Evolutionary conservation across 805 yeast genomes (phyloP).

Genomic region (Saccharomycopsis sp.): DNA sequence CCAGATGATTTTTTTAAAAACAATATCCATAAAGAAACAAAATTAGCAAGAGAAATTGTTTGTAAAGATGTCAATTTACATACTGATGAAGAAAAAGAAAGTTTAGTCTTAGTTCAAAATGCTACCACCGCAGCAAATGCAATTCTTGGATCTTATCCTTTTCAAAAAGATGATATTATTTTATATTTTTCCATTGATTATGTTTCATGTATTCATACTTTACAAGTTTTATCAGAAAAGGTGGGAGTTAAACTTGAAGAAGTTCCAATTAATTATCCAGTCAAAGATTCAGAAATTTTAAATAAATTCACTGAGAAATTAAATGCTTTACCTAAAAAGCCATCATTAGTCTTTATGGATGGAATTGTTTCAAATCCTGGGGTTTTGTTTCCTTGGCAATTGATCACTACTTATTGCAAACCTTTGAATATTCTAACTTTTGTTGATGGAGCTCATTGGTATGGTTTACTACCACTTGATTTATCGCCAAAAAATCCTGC

Average conservation of each 20-base stretch:
- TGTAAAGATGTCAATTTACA: slow-evolving; percentile 39
- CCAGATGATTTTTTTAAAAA: slow-evolving; percentile 38
- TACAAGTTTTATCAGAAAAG: slow-evolving; percentile 29
- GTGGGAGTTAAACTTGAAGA: slow-evolving; percentile 21
- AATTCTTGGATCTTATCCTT: slow-evolving; percentile 43
- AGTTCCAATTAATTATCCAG: slow-evolving; percentile 34
- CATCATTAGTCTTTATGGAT: slow-evolving; percentile 42
- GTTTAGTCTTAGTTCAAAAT: slow-evolving; percentile 45
- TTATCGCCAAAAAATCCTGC: too few species aligned
- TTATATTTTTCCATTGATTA: slow-evolving; percentile 41
- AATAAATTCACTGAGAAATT: slow-evolving; percentile 21
- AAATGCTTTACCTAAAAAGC: not conserved
- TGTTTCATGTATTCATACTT: slow-evolving; percentile 43
- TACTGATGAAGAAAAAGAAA: slow-evolving; percentile 30
- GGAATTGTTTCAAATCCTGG: slow-evolving; percentile 59
- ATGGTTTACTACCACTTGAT: slow-evolving; percentile 34
- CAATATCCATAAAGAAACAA: slow-evolving; percentile 24
- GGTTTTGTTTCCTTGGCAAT: slow-evolving; percentile 43
- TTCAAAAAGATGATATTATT: slow-evolving; percentile 40
- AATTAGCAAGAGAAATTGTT: slow-evolving; percentile 27
- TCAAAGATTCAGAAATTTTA: slow-evolving; percentile 32
- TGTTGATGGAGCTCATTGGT: slow-evolving; percentile 66
- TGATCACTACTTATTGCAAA: slow-evolving; percentile 35
- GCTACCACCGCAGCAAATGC: slow-evolving; percentile 54
- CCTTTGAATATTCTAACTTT: slow-evolving; percentile 39